These are phyloP conservation scores for Fusarium globosum DNA, from an alignment of 2,329 filamentous ascomycete genomes.

Conservation along the genomic window DNA sequence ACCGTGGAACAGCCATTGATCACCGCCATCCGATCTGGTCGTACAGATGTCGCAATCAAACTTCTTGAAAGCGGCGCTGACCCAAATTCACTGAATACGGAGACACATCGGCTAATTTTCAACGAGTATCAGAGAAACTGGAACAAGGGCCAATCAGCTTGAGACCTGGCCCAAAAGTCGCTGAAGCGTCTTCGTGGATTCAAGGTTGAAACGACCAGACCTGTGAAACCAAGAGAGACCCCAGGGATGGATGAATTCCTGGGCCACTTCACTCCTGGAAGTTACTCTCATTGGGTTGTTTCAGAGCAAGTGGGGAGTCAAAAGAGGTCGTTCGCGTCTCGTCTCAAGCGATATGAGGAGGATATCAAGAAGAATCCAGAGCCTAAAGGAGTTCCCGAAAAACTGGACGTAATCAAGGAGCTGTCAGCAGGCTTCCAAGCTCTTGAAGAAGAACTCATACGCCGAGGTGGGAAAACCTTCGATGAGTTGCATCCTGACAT, in stretches of 20 bases:
- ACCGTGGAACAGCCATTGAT: constrained; percentile 73
- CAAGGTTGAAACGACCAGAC: constrained; percentile 39
- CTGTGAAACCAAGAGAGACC: constrained; percentile 44
- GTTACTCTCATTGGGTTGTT: constrained; percentile 70
- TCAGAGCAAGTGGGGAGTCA: constrained; percentile 51
- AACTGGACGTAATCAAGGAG: constrained; percentile 62
- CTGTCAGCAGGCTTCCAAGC: constrained; percentile 21
- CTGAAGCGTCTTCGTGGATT: constrained; percentile 62
- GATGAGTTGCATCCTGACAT: constrained; percentile 70
- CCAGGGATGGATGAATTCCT: constrained; percentile 65
- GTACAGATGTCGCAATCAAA: constrained; percentile 61
- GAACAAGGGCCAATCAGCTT: constrained; percentile 58
- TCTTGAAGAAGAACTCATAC: constrained; percentile 56
- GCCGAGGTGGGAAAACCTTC: constrained; percentile 75
- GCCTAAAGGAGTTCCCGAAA: constrained; percentile 55
- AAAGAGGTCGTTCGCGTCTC: constrained; percentile 48
- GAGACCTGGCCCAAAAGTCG: constrained; percentile 70
- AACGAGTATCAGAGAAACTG: constrained; percentile 49
- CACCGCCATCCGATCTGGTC: constrained; percentile 61
- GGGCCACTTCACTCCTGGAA: constrained; percentile 59
- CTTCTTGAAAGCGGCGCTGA: constrained; percentile 74
- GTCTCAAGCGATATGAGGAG: constrained; percentile 47
- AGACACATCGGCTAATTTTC: constrained; percentile 51
- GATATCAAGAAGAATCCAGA: constrained; percentile 27
- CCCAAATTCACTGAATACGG: constrained; percentile 67